These are phyloP conservation scores for Theobroma cacao DNA, from an alignment of 345 rosid genomes.

Conservation along the genomic window DNA sequence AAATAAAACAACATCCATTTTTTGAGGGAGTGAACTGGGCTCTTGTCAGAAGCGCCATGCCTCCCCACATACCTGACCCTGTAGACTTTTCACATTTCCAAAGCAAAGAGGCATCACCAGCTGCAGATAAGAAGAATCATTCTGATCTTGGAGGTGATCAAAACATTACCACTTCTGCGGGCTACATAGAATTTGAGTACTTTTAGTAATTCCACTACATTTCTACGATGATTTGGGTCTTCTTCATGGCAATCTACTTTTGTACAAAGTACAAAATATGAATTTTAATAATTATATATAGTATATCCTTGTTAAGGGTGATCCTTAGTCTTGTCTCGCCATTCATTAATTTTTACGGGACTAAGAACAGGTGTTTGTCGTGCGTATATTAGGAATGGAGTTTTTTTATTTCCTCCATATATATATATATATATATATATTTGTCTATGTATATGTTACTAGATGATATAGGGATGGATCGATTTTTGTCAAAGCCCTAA, in stretches of 20 bases:
- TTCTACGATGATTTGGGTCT: not conserved
- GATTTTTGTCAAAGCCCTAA: too few species aligned
- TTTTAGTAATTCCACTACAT: conserved; percentile 29
- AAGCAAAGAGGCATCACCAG: conserved; percentile 42
- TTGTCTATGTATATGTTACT: too few species aligned
- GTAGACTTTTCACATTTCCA: conserved; percentile 61
- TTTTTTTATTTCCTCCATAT: too few species aligned
- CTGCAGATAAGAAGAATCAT: conserved; percentile 16
- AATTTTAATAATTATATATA: too few species aligned
- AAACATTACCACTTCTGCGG: conserved; percentile 13
- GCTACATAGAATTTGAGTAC: conserved; percentile 59
- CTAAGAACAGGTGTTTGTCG: too few species aligned
- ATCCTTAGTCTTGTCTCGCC: too few species aligned
- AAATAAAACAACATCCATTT: conserved; percentile 86
- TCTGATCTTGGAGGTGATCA: conserved; percentile 24
- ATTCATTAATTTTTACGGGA: too few species aligned
- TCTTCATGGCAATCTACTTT: not conserved
- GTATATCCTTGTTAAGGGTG: too few species aligned
- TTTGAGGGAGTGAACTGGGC: conserved; percentile 96
- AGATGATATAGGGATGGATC: too few species aligned
- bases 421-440: too few species aligned
- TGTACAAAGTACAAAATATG: too few species aligned
- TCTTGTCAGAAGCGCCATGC: conserved; percentile 71
- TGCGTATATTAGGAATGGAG: too few species aligned
- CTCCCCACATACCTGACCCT: conserved; percentile 81